Percentiles rank a stretch among this genome's conserved stretches.
Evolutionary conservation across 306 rosid species (phyloP).

Genomic region (Acacia crassicarpa): DNA sequence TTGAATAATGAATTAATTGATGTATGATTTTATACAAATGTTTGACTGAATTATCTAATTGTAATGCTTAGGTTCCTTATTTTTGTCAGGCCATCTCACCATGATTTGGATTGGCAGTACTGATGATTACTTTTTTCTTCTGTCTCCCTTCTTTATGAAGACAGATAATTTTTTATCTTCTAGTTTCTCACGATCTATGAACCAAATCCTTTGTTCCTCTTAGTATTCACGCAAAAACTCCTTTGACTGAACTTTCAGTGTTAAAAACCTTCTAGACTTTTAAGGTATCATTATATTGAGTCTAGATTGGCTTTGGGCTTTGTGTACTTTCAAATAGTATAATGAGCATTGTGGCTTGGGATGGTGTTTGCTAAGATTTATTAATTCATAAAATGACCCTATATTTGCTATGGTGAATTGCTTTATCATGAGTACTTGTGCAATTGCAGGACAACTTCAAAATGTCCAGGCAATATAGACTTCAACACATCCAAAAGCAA

Average conservation of each 20-base stretch:
- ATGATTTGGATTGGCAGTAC: neutral
- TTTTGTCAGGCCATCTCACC: neutral
- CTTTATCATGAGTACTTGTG: conserved; percentile 23
- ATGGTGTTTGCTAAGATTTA: neutral
- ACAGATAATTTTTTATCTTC: neutral
- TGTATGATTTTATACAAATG: neutral
- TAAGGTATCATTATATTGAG: neutral
- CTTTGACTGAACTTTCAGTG: neutral
- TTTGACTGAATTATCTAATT: neutral
- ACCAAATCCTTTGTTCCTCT: neutral
- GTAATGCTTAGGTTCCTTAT: neutral
- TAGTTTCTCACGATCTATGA: neutral
- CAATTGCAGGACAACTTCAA: conserved; percentile 68
- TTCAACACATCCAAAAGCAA: conserved; percentile 59
- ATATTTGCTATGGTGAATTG: conserved; percentile 26
- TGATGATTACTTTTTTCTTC: neutral
- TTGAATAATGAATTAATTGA: neutral
- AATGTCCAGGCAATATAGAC: conserved; percentile 63
- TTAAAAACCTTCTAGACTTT: neutral
- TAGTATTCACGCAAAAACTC: neutral
- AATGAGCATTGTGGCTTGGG: neutral
- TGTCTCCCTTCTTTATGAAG: neutral
- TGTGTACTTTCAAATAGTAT: too few species aligned
- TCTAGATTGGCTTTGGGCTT: neutral
- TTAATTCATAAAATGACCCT: too few species aligned